phyloP scores from a whole-genome alignment of 1,284 basidiomycete species.

The Paramarasmius palmivorus region DNA sequence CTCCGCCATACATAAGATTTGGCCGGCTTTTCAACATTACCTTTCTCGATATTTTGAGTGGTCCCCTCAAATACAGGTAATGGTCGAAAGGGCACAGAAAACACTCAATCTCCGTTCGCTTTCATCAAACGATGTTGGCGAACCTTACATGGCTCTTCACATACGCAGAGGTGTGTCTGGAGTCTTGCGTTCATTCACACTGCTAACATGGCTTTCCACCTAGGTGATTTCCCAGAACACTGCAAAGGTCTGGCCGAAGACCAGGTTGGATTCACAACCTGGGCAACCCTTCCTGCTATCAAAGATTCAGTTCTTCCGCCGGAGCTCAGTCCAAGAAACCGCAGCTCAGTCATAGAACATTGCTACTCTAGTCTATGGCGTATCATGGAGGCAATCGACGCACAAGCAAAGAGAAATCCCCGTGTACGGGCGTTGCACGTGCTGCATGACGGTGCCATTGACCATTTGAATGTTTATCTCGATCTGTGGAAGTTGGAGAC shows the following conservation, averaged over 20 bases:
- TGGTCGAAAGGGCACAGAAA: conserved; percentile 32
- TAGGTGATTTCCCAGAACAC: conserved; percentile 42
- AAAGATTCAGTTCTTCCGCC: conserved; percentile 31
- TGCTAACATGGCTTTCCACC: background rate
- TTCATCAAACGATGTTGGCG: conserved; percentile 23
- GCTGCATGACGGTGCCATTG: conserved; percentile 46
- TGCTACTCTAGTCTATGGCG: conserved; percentile 42
- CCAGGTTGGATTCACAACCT: conserved; percentile 41
- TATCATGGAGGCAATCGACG: conserved; percentile 37
- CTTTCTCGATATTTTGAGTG: conserved; percentile 40
- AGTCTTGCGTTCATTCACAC: background rate
- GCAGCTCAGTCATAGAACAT: conserved; percentile 37
- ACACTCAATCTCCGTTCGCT: conserved; percentile 28
- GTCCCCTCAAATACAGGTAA: conserved; percentile 31
- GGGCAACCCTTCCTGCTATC: conserved; percentile 42
- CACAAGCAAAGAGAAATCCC: conserved; percentile 32
- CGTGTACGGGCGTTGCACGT: conserved; percentile 38
- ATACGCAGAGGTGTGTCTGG: conserved; percentile 35
- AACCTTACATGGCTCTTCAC: conserved; percentile 43
- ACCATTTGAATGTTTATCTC: conserved; percentile 41
- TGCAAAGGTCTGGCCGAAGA: conserved; percentile 33
- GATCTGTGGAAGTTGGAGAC: conserved; percentile 38
- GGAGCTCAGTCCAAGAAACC: conserved; percentile 31
- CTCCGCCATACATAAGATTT: conserved; percentile 34
- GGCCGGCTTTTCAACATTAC: conserved; percentile 41